These are phyloP conservation scores for Skeletonema menzelii DNA, from an alignment of 108 stramenopile species.

Conservation along the genomic window DNA sequence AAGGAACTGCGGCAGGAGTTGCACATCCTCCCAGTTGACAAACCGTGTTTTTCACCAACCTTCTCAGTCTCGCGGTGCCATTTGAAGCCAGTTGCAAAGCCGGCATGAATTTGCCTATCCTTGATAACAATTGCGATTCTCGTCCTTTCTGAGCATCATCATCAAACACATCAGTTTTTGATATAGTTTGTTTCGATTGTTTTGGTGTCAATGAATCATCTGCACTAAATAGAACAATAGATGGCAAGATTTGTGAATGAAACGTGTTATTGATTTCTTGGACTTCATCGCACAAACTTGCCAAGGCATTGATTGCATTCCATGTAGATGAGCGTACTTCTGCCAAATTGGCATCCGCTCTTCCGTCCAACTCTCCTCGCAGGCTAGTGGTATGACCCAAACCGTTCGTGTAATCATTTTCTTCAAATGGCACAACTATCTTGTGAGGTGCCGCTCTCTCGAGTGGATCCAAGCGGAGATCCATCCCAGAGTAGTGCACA, in stretches of 20 bases:
- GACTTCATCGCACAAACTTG: conserved; percentile 54
- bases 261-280: conserved; percentile 33
- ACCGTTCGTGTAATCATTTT: not conserved
- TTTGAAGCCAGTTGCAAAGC: conserved; percentile 50
- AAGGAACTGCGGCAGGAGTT: conserved; percentile 26
- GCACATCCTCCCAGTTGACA: conserved; percentile 49
- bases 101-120: conserved; percentile 45
- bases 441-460: conserved; percentile 43
- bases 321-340: conserved; percentile 23
- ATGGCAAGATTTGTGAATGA: conserved; percentile 17
- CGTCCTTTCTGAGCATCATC: conserved; percentile 28
- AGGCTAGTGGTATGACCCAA: not conserved
- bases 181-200: not conserved
- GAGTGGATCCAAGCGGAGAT: conserved; percentile 33
- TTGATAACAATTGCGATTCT: conserved; percentile 33
- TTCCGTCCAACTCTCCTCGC: conserved; percentile 36
- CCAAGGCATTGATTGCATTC: conserved; percentile 51
- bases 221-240: conserved; percentile 36
- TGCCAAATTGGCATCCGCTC: not conserved
- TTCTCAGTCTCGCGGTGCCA: conserved; percentile 31
- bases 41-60: conserved; percentile 55
- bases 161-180: conserved; percentile 24
- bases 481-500: conserved; percentile 27
- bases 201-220: conserved; percentile 13
- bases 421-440: conserved; percentile 35